phyloP scores from a whole-genome alignment of 768 basidiomycete genomes.

The Hygrophorus russula region DNA sequence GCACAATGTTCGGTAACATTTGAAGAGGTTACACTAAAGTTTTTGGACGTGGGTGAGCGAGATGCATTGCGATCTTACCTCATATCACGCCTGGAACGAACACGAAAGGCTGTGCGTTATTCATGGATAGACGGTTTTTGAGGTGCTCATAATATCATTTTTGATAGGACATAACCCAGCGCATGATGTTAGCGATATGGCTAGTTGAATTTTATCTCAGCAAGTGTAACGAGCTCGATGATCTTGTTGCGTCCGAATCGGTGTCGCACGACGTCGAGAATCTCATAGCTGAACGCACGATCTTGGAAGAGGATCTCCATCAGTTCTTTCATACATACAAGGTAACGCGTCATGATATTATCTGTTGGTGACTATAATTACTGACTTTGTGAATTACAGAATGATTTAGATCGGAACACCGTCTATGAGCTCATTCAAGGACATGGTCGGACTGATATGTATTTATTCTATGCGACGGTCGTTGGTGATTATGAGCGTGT shows the following conservation, averaged over 20 bases:
- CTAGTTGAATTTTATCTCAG: constrained; percentile 94
- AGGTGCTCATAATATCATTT: neutral
- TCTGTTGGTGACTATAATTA: neutral
- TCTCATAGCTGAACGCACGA: constrained; percentile 61
- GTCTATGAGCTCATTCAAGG: constrained; percentile 89
- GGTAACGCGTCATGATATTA: constrained; percentile 28
- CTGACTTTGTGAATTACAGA: constrained; percentile 27
- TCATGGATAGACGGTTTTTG: neutral
- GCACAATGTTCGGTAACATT: constrained; percentile 82
- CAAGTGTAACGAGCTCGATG: constrained; percentile 94
- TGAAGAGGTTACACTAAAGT: constrained; percentile 86
- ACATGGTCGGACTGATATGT: constrained; percentile 89
- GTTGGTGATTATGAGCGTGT: constrained; percentile 79
- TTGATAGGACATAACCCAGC: constrained; percentile 75
- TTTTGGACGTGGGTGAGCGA: constrained; percentile 80
- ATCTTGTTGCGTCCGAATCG: constrained; percentile 81
- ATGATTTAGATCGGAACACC: constrained; percentile 73
- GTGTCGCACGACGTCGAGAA: constrained; percentile 78
- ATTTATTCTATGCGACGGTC: constrained; percentile 76
- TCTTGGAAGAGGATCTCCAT: constrained; percentile 86
- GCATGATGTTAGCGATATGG: constrained; percentile 98
- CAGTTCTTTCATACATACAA: constrained; percentile 94
- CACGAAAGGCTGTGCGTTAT: constrained; percentile 61
- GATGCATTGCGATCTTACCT: constrained; percentile 89
- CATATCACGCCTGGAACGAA: constrained; percentile 75